phyloP scores from a whole-genome alignment of 805 yeast species.

The Debaryomyces maramus region DNA sequence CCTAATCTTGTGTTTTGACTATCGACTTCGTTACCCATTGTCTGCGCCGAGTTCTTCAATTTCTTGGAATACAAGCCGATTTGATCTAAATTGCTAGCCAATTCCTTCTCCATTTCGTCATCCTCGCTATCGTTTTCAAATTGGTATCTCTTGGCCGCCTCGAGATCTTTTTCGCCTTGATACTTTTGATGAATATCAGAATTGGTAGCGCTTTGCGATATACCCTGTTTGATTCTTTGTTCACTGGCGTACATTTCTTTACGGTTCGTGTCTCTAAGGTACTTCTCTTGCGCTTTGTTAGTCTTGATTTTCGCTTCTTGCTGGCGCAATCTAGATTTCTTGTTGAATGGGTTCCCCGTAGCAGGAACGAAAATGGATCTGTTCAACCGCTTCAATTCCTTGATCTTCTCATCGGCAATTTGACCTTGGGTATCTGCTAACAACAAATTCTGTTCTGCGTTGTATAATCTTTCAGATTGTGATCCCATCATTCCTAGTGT shows the following conservation, averaged over 20 bases:
- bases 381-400: slow-evolving; percentile 74
- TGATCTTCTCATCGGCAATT: slow-evolving; percentile 80
- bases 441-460: slow-evolving; percentile 74
- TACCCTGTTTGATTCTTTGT: slow-evolving; percentile 64
- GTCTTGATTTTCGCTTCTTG: slow-evolving; percentile 69
- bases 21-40: slow-evolving; percentile 75
- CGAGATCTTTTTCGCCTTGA: slow-evolving; percentile 51
- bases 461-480: slow-evolving; percentile 84
- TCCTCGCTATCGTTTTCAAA: slow-evolving; percentile 92
- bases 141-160: slow-evolving; percentile 67
- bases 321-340: slow-evolving; percentile 69
- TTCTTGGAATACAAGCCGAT: slow-evolving; percentile 67
- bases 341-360: slow-evolving; percentile 78
- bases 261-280: slow-evolving; percentile 60
- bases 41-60: slow-evolving; percentile 68
- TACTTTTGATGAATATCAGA: slow-evolving; percentile 46
- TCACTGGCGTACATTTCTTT: slow-evolving; percentile 62
- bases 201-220: slow-evolving; percentile 42
- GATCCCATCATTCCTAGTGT: slow-evolving; percentile 90
- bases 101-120: slow-evolving; percentile 86
- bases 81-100: slow-evolving; percentile 79
- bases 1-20: slow-evolving; percentile 74
- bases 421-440: slow-evolving; percentile 79
- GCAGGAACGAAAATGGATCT: slow-evolving; percentile 82
- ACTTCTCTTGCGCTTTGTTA: slow-evolving; percentile 61